phyloP scores from a whole-genome alignment of 2,329 filamentous ascomycete genomes.

The Zasmidium citrigriseum region DNA sequence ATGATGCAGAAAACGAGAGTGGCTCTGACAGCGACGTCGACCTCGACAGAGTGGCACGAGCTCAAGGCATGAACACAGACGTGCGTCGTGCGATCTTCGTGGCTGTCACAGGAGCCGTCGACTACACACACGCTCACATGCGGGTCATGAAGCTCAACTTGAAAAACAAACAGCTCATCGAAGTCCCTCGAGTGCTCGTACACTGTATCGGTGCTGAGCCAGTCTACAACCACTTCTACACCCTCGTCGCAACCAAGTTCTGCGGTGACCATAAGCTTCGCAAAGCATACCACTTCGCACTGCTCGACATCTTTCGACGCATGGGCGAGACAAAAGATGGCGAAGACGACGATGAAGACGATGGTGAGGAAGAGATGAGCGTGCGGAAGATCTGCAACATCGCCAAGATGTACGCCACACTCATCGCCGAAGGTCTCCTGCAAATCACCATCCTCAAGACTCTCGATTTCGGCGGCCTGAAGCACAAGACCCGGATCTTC shows the following conservation, averaged over 20 bases:
- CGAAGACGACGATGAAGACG: constrained; percentile 51
- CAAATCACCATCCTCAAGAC: constrained; percentile 62
- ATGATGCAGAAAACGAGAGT: constrained; percentile 42
- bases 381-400: constrained; percentile 66
- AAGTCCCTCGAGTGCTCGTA: constrained; percentile 83
- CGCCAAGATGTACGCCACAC: constrained; percentile 64
- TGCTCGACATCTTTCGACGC: constrained; percentile 83
- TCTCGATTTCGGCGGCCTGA: constrained; percentile 76
- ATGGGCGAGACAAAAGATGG: constrained; percentile 78
- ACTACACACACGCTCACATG: constrained; percentile 79
- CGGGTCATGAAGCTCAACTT: constrained; percentile 79
- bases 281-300: constrained; percentile 82
- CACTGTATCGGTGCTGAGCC: constrained; percentile 84
- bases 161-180: constrained; percentile 81
- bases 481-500: constrained; percentile 74
- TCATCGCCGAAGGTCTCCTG: constrained; percentile 63
- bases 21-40: constrained; percentile 52
- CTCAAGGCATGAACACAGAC: constrained; percentile 84
- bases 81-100: constrained; percentile 90
- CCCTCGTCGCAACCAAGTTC: constrained; percentile 75
- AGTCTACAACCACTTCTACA: constrained; percentile 91
- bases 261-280: constrained; percentile 72
- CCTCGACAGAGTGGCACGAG: constrained; percentile 70
- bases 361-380: constrained; percentile 55
- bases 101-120: constrained; percentile 80